These are phyloP conservation scores for Blastomyces gilchristii DNA, from an alignment of 2,329 filamentous ascomycete species.

Conservation along the genomic window DNA sequence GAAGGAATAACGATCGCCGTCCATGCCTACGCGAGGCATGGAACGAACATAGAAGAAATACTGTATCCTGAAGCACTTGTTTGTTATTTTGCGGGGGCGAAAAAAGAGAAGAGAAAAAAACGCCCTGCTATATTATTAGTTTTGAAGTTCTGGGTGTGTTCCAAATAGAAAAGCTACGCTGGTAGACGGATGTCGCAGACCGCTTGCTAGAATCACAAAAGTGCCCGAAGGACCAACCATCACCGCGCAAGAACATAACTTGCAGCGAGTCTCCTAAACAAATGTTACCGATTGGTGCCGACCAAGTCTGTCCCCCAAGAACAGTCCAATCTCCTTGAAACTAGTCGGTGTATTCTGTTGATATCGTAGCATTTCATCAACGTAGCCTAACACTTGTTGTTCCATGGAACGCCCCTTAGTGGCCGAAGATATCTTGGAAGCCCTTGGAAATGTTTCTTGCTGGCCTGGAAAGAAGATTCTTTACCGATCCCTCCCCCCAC, in stretches of 20 bases:
- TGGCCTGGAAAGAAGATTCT: neutral
- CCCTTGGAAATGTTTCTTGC: neutral
- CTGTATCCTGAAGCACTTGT: neutral
- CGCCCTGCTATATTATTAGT: neutral
- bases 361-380: neutral
- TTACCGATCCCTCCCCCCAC: neutral
- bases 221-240: neutral
- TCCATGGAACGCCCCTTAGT: neutral
- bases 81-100: neutral
- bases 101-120: too few relatives aligned
- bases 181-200: neutral
- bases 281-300: neutral
- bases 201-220: neutral
- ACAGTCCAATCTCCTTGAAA: neutral
- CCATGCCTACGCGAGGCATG: neutral
- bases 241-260: neutral
- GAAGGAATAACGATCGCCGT: neutral
- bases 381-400: neutral
- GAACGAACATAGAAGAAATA: neutral
- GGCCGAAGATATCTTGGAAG: neutral
- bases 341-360: neutral
- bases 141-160: neutral
- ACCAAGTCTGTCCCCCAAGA: neutral
- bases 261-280: neutral
- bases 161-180: neutral